Conservation (phyloP, 164 flowering plant species). For the grape (Vitis vinifera) region ASM3070453v1 NC_081806.1:6799001-6799500, state of each 20-base stretch:
- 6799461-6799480: slow-evolving; percentile 76
- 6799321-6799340: slow-evolving; percentile 35
- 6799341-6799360: slow-evolving; percentile 61
- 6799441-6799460: slow-evolving; percentile 72
- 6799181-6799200: slow-evolving; percentile 83
- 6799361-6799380: slow-evolving; percentile 74
- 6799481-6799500: slow-evolving; percentile 79
- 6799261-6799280: slow-evolving; percentile 88
- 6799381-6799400: slow-evolving; percentile 72
- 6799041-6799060: slow-evolving; percentile 76
- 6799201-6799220: slow-evolving; percentile 85
- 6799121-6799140: slow-evolving; percentile 64
- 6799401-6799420: slow-evolving; percentile 70
- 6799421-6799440: slow-evolving; percentile 81
- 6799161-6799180: slow-evolving; percentile 54
- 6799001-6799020: slow-evolving; percentile 83
- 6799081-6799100: slow-evolving; percentile 75
- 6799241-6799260: slow-evolving; percentile 55
- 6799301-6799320: slow-evolving; percentile 17
- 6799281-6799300: slow-evolving; percentile 17
- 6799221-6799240: slow-evolving; percentile 61
- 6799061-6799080: slow-evolving; percentile 37
- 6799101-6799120: slow-evolving; percentile 87
- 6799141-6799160: slow-evolving; percentile 58
- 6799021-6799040: slow-evolving; percentile 76